Evolutionary conservation across 352 stramenopile species (phyloP).

Genomic region (Phytophthora hibernalis): DNA sequence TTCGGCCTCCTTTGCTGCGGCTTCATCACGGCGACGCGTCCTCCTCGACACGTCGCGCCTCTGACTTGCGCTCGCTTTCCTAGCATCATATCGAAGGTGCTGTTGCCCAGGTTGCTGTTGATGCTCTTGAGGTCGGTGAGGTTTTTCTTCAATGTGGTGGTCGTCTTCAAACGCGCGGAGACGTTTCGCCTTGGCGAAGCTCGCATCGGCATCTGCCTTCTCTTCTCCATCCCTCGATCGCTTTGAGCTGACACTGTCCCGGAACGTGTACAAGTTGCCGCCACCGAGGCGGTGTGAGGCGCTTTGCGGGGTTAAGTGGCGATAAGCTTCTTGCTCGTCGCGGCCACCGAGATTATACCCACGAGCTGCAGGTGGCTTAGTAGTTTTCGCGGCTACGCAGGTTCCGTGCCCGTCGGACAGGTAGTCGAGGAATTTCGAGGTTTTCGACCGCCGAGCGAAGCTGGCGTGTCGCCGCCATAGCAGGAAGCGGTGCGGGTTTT

Average conservation of each 20-base stretch:
- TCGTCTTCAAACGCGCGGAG: background rate
- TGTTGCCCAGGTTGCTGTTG: background rate
- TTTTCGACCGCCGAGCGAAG: background rate
- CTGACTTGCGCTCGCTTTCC: background rate
- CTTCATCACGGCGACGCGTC: slow-evolving; percentile 2
- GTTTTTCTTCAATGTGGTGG: background rate
- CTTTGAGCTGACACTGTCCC: background rate
- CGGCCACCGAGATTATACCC: background rate
- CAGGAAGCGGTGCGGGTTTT: background rate
- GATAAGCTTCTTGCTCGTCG: background rate
- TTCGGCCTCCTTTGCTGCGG: background rate
- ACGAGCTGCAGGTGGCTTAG: background rate
- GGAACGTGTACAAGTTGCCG: background rate
- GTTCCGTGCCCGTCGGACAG: too few species aligned
- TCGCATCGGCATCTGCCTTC: background rate
- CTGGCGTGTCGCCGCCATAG: background rate
- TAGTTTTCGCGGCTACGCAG: too few species aligned
- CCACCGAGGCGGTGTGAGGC: background rate
- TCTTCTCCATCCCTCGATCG: background rate
- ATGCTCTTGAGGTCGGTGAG: background rate
- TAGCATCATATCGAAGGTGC: slow-evolving; percentile 2
- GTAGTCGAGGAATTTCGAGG: background rate
- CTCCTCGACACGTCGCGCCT: background rate
- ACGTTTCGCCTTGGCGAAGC: background rate
- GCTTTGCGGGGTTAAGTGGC: background rate